Conservation (phyloP, 805 yeast species). For the Ogataea ganodermae region DNA sequence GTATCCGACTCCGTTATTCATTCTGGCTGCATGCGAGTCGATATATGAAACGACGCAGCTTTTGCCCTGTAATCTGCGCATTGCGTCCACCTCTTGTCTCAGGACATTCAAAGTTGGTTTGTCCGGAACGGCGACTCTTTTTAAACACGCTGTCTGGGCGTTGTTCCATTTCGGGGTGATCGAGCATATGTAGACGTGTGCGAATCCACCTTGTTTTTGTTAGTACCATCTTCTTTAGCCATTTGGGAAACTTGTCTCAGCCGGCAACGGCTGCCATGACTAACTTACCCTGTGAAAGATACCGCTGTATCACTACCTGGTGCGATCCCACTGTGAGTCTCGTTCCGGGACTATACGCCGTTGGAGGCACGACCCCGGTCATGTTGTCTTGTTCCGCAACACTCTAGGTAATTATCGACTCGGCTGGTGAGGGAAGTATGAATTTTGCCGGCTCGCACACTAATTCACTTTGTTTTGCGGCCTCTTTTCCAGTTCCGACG, state of each 20-base stretch:
- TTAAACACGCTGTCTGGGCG: constrained; percentile 70
- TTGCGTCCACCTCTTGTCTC: constrained; percentile 95
- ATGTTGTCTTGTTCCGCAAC: constrained; percentile 6
- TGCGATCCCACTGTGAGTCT: constrained; percentile 83
- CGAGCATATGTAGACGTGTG: constrained; percentile 85
- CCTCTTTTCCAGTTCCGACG: not conserved
- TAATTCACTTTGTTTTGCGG: not conserved
- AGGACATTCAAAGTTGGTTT: constrained; percentile 78
- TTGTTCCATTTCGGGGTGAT: constrained; percentile 63
- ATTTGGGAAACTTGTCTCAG: too few species aligned
- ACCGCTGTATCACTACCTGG: constrained; percentile 63
- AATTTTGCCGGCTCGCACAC: not conserved
- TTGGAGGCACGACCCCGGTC: constrained; percentile 44
- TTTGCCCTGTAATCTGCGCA: constrained; percentile 83
- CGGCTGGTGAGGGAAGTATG: not conserved
- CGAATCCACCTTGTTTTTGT: constrained; percentile 67
- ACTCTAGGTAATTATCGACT: not conserved
- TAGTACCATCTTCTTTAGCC: constrained; percentile 2
- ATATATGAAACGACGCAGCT: constrained; percentile 84
- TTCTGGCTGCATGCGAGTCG: constrained; percentile 91
- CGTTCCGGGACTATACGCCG: constrained; percentile 75
- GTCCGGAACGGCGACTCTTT: constrained; percentile 93
- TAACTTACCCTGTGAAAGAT: constrained; percentile 74
- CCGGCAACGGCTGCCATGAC: too few species aligned
- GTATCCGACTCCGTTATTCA: constrained; percentile 54